Base-by-base conservation (phyloP, 805 yeast genomes). In the Barnettozyma californica region DNA sequence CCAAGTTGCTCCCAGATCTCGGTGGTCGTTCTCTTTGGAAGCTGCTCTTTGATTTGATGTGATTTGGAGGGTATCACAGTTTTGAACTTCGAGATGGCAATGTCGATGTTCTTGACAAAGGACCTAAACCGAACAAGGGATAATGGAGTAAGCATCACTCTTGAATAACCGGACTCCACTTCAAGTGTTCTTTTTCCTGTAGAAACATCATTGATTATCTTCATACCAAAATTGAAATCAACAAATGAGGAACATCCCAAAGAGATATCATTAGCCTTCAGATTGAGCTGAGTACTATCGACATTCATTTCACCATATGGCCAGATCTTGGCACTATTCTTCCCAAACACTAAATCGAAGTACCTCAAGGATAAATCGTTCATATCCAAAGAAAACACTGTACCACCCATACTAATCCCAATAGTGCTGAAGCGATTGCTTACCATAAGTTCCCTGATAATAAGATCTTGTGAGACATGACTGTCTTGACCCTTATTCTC, bases 61-160 rank as follows among this genome's bases (percentile, higher is more conserved):
- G 14, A 5, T 16, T 13, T 21, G 3, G 18, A 4, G 3, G 26
- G 21, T 2, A 42, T 6, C 7, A 31, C 5, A 13, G 16, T 10
- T 14, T 26, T 42, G 21, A 42, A 7, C 18, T 16, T 42, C 9
- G 18, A 11, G 16, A 3, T 10, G 14, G 31, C 43, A 27, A 45
- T 44, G 2, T 41, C 37, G 5, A 51, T 21, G 34, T 53, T 57
- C 16, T 48, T 42, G 2, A 46, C 25, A 11, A 58, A 39, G 16
- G 54, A 57, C 8, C 53, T 23, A 29, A 58, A 37, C 41, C 68
- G 68, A 8, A 75, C 67, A 7, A 80, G 51, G 0, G 77, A 69
- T 9, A 68, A 67, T 0, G 88, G 80, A 45, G 81, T 78, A 33
- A 84, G 59, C 50, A 81, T 77, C 4, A 83, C 54, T 38, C 90